Evolutionary conservation across 345 rosid species (phyloP).

Genomic region (Jatropha curcas): DNA sequence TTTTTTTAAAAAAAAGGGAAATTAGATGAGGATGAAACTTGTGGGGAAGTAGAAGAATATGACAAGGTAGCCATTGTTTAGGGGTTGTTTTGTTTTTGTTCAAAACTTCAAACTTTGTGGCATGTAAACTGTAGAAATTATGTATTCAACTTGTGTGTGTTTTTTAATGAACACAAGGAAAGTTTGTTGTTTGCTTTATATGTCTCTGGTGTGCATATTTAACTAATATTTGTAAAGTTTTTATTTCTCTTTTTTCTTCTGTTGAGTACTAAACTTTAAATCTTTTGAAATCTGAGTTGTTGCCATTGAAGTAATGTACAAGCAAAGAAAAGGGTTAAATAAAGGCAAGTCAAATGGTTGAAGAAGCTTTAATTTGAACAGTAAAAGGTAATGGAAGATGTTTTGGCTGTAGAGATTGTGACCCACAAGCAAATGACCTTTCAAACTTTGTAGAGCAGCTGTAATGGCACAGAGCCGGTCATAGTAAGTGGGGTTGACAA

Average conservation of each 20-base stretch:
- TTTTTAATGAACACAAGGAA: neutral
- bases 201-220: neutral
- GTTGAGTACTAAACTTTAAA: neutral
- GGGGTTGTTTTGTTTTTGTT: neutral
- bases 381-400: neutral
- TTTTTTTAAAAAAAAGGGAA: neutral
- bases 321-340: conserved; percentile 5
- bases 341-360: neutral
- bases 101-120: neutral
- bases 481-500: neutral
- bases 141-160: neutral
- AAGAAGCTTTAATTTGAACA: neutral
- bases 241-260: too few relatives aligned
- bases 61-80: neutral
- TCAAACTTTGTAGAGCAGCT: neutral
- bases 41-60: neutral
- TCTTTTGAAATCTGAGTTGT: neutral
- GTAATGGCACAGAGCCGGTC: neutral
- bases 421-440: conserved; percentile 8
- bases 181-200: neutral
- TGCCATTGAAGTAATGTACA: conserved; percentile 20
- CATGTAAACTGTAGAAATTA: neutral
- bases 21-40: neutral
- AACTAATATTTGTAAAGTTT: neutral
- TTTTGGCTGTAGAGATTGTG: conserved; percentile 9